Percentiles rank a stretch among this genome's conserved stretches.
phyloP scores from a whole-genome alignment of 768 basidiomycete genomes.

The Suillus luteus region DNA sequence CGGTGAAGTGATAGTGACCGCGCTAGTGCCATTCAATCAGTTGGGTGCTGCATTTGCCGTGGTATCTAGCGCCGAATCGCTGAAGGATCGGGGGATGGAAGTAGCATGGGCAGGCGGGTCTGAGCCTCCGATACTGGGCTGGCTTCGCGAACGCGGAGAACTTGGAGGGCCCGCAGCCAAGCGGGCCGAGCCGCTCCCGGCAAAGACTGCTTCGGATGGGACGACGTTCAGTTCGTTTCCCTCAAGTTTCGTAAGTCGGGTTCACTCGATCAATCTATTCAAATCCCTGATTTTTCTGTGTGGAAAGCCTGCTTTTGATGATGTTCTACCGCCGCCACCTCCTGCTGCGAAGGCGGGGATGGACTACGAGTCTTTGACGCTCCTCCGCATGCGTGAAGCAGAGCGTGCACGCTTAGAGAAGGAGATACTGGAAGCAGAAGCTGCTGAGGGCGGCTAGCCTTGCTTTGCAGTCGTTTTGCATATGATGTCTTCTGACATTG shows the following conservation, averaged over 20 bases:
- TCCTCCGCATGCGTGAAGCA: slow-evolving; percentile 80
- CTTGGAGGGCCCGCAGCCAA: slow-evolving; percentile 37
- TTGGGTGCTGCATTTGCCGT: slow-evolving; percentile 78
- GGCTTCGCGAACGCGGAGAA: slow-evolving; percentile 74
- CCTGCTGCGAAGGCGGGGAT: slow-evolving; percentile 43
- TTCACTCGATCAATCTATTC: slow-evolving; percentile 11
- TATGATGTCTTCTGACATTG: neutral
- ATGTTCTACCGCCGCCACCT: slow-evolving; percentile 20
- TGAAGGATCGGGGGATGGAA: slow-evolving; percentile 63
- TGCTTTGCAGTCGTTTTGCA: neutral
- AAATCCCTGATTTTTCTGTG: neutral
- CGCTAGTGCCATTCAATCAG: slow-evolving; percentile 74
- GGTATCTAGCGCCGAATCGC: slow-evolving; percentile 58
- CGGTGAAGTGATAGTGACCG: slow-evolving; percentile 57
- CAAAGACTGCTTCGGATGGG: slow-evolving; percentile 17
- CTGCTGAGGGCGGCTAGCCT: slow-evolving; percentile 32
- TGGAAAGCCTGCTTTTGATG: neutral
- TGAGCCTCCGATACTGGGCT: slow-evolving; percentile 71
- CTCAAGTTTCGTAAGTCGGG: slow-evolving; percentile 40
- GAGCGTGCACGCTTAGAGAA: slow-evolving; percentile 76
- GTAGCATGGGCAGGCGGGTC: slow-evolving; percentile 70
- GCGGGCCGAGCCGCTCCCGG: slow-evolving; percentile 24
- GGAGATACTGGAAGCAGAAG: slow-evolving; percentile 75
- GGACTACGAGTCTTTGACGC: slow-evolving; percentile 79
- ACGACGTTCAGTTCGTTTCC: slow-evolving; percentile 66